Base-by-base conservation (phyloP, 2,329 filamentous ascomycete species). In the Xylaria sp. region DNA sequence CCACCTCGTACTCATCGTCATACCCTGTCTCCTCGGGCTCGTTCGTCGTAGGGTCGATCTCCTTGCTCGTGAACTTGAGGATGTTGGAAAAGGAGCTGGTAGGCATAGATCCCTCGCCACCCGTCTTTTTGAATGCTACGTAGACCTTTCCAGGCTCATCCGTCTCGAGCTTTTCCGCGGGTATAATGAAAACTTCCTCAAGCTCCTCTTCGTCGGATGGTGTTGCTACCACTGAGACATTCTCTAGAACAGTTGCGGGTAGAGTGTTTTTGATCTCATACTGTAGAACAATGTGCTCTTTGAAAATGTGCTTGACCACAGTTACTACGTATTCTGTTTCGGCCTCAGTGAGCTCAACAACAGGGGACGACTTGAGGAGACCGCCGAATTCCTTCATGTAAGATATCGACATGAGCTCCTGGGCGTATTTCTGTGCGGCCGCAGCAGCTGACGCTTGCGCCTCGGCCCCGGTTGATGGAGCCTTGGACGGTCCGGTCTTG, bases 211-310 rank as follows among this genome's bases (percentile, higher is more conserved):
- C 92, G 46, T 97, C 92, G 1, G 90, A 84, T 4, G 94, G 93
- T 0, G 91, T 91, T 37, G 92, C 92, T 20, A 94, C 88, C 48
- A 97, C 89, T 0, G 93, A 94, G 18, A 97, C 94, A 71, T 97
- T 93, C 79, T 97, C 94, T 41, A 98, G 86, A 34, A 99, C 89
- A 18, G 94, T 97, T 70, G 94, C 93, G 13, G 93, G 91, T 12
- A 99, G 87, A 2, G 96, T 99, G 85, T 99, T 99, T 87, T 97
- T 98, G 81, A 99, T 90, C 79, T 98, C 93, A 81, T 96, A 99
- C 79, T 99, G 96, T 64, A 99, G 84, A 41, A 99, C 95, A 78
- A 99, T 86, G 78, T 98, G 93, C 80, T 97, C 93, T 84, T 97
- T 97, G 90, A 98, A 99, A 77, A 99, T 90, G 80, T 99, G 96